Evolutionary conservation across 2,329 filamentous ascomycete species (phyloP), one percentile per base, ranked within the genome.

Genomic region (Hyphodiscus sp.): DNA sequence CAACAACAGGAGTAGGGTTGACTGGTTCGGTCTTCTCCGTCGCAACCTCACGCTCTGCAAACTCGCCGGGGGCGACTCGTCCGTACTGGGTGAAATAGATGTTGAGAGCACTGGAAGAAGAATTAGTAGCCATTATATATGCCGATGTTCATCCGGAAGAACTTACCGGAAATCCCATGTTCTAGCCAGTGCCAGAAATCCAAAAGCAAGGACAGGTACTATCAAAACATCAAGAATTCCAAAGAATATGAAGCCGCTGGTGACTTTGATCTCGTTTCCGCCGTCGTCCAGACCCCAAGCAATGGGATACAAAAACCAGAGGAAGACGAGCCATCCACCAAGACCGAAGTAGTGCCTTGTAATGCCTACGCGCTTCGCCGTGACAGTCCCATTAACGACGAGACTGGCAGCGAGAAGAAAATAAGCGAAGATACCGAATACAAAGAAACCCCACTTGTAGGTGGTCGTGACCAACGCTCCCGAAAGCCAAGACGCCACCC

Each of bases 361-460:
- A 23, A 85, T 72, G 8, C 81, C 81, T 11, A 85, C 70, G 2
- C 69, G 70, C 38, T 70, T 73, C 19, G 84, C 80, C 60, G 85
- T 76, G 5, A 72, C 70, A 51, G 79, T 77, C 1, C 76, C 79
- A 53, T 79, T 76, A 69, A 76, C 74, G 49, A 75, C 72, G 3
- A 87, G 75, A 52, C 80, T 69, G 65, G 79, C 86, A 43, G 77
- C 65, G 50, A 88, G 77, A 65, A 81, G 82, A 58, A 81, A 69
- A 55, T 85, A 76, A 41, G 77, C 72, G n/a, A 72, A 68, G 58
- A 68, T 71, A 56, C 77, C 79, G 55, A 85, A 83, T 15, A 70
- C 69, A 68, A 76, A 86, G 70, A 82, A 88, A 1, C 81, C 82
- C 81, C 81, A 87, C 66, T 87, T 88, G 73, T 87, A 87, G 2